Evolutionary conservation across 352 stramenopile species (phyloP), one percentile per base, ranked within the genome.

Genomic region (Detonula confervacea): DNA sequence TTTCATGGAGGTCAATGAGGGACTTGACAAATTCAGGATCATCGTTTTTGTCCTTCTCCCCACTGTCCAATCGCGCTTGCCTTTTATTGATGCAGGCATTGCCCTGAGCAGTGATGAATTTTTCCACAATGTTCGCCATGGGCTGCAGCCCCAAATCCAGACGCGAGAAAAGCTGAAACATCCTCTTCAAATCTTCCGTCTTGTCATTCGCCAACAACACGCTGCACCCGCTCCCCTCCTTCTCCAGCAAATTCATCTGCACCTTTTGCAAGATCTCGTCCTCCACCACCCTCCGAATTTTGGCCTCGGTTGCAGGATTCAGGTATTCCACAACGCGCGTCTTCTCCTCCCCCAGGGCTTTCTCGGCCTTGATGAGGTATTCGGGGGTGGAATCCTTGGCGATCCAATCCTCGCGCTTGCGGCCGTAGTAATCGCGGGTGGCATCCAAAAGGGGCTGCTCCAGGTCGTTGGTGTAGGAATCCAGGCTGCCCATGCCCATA

Each of bases 1-100:
- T 99, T 74, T 99, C 97, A 90, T 98, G 96, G 20, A 93, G 71
- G 14, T 93, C 92, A 73, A 99, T 93, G 63, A 99, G 96, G 63
- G 96, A 94, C 90, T 99, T 99, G 51, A 99, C 98, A 86, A 99
- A 99, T 62, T 95, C 92, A 1, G 96, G 96, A 80, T 99, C 96
- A 71, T 94, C 75, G 90, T 92, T 92, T 60, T 92, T 92, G 46
- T 94, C 97, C 71, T 98, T 98, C 71, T 96, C 93, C 18, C 88
- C 90, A 35, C 81, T 87, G 29, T 95, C 91, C 27, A 96, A 73
- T 54, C 89, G 84, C 0, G 89, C 91, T 78, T 95, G 88, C 59
- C 93, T 79, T 51, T 91, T 86, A 24, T 93, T 83, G 59, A 96
- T 91, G 52, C 95, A 88, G 39, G 95, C 90, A 65, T 90, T 87